phyloP scores from a whole-genome alignment of 2,329 filamentous ascomycete genomes.

The Fusarium sambucinum region DNA sequence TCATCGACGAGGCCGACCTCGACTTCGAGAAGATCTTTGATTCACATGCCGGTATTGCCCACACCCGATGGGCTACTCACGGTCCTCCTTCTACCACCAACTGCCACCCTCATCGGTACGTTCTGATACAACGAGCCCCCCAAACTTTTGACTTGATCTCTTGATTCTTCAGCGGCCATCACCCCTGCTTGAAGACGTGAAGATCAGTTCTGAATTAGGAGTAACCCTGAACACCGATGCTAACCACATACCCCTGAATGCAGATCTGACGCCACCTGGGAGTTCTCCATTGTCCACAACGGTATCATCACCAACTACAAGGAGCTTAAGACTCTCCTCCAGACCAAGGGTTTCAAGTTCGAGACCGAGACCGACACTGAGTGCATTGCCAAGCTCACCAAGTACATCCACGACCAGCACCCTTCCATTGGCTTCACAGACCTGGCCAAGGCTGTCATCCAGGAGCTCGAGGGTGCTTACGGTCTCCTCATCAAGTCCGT shows the following conservation, averaged over 20 bases:
- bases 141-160: not conserved
- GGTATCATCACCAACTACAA: slow-evolving; percentile 99
- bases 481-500: slow-evolving; percentile 98
- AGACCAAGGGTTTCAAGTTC: slow-evolving; percentile 96
- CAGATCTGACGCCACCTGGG: slow-evolving; percentile 93
- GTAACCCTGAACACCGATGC: slow-evolving; percentile 15
- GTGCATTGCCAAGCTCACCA: slow-evolving; percentile 98
- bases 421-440: slow-evolving; percentile 95
- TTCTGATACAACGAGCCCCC: slow-evolving; percentile 16
- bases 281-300: slow-evolving; percentile 98
- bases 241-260: slow-evolving; percentile 40
- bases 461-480: slow-evolving; percentile 97
- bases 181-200: slow-evolving; percentile 5
- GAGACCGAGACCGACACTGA: slow-evolving; percentile 99
- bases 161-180: slow-evolving; percentile 2
- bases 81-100: slow-evolving; percentile 92
- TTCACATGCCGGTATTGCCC: slow-evolving; percentile 97
- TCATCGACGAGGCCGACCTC: slow-evolving; percentile 85
- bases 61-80: slow-evolving; percentile 99
- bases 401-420: slow-evolving; percentile 97
- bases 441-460: slow-evolving; percentile 96
- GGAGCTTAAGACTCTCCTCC: slow-evolving; percentile 93
- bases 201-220: slow-evolving; percentile 18
- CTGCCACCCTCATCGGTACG: slow-evolving; percentile 98
- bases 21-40: slow-evolving; percentile 95